phyloP scores from a whole-genome alignment of 306 rosid species.

The Prunus campanulata region DNA sequence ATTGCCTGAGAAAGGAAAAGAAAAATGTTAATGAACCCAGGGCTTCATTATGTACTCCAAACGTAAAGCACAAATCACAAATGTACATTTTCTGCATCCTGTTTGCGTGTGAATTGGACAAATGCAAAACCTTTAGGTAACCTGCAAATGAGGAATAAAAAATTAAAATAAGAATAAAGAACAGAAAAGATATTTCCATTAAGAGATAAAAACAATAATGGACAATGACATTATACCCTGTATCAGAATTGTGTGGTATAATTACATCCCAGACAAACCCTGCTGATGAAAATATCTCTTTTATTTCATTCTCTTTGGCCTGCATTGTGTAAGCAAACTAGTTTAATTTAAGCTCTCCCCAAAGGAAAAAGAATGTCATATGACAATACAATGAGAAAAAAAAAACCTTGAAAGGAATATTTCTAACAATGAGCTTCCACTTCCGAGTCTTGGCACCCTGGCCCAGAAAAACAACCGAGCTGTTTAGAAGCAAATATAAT shows the following conservation, averaged over 20 bases:
- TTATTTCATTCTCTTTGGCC: slow-evolving; percentile 68
- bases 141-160: slow-evolving; percentile 51
- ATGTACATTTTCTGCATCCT: slow-evolving; percentile 78
- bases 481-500: slow-evolving; percentile 13
- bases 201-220: slow-evolving; percentile 6
- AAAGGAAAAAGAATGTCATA: slow-evolving; percentile 9
- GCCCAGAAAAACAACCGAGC: slow-evolving; percentile 20
- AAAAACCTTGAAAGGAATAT: slow-evolving; percentile 91
- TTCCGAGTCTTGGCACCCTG: slow-evolving; percentile 95
- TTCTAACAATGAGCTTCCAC: slow-evolving; percentile 91
- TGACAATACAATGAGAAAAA: slow-evolving; percentile 11
- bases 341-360: slow-evolving; percentile 23
- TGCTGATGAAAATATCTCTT: slow-evolving; percentile 57
- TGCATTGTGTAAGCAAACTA: slow-evolving; percentile 43
- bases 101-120: slow-evolving; percentile 83
- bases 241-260: slow-evolving; percentile 67
- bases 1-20: slow-evolving; percentile 60
- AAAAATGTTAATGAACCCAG: slow-evolving; percentile 18
- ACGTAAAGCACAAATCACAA: slow-evolving; percentile 18
- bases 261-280: slow-evolving; percentile 92
- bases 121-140: slow-evolving; percentile 91
- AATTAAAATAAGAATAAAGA: background rate
- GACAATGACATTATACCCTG: slow-evolving; percentile 52
- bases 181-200: slow-evolving; percentile 6
- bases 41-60: slow-evolving; percentile 6